These are phyloP conservation scores for Amyloporia xantha DNA, from an alignment of 768 basidiomycete species.

Conservation along the genomic window DNA sequence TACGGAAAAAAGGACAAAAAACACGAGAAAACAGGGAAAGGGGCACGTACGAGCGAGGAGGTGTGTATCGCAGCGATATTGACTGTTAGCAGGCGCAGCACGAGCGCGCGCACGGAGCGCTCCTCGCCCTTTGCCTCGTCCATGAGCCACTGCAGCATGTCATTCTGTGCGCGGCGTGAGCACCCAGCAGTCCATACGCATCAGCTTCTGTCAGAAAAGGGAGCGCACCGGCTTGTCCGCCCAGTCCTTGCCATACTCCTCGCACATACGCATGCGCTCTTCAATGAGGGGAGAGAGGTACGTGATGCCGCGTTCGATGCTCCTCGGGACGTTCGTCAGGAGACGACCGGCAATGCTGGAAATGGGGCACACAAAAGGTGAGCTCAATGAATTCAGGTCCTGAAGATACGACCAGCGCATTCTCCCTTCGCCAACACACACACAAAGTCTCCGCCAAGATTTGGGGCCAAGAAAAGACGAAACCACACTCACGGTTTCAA, in stretches of 20 bases:
- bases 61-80: constrained; percentile 40
- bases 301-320: neutral
- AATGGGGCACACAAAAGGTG: neutral
- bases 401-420: neutral
- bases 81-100: constrained; percentile 26
- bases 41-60: constrained; percentile 28
- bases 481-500: constrained; percentile 26
- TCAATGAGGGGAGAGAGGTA: constrained; percentile 9
- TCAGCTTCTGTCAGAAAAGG: neutral
- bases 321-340: constrained; percentile 3
- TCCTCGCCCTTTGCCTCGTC: constrained; percentile 24
- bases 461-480: neutral
- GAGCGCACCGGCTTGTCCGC: constrained; percentile 9
- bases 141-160: constrained; percentile 34
- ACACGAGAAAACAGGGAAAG: too few relatives aligned
- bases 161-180: constrained; percentile 23
- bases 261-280: constrained; percentile 6
- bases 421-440: too few relatives aligned
- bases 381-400: neutral
- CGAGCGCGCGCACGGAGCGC: constrained; percentile 21
- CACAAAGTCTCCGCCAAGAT: neutral
- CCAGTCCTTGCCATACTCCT: constrained; percentile 10
- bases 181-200: neutral
- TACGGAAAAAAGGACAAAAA: neutral
- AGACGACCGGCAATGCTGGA: constrained; percentile 11